These are phyloP conservation scores for Penicillium dipodomyicola DNA, from an alignment of 495 filamentous ascomycete genomes.

Conservation along the genomic window DNA sequence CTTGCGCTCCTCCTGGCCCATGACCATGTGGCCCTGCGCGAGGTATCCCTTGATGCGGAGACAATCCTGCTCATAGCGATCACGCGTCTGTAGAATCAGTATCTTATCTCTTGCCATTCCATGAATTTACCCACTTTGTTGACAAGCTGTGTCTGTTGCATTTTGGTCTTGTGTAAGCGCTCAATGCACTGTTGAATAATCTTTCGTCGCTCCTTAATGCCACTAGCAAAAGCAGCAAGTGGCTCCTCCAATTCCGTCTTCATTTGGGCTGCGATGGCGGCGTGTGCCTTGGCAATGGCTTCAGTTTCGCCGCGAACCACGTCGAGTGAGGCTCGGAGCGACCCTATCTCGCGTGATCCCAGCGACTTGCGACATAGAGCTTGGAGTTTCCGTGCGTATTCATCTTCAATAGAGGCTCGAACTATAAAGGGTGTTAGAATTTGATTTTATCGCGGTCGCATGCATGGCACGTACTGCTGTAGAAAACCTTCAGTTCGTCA, in stretches of 20 bases:
- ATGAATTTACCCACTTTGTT: conserved; percentile 68
- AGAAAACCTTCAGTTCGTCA: conserved; percentile 92
- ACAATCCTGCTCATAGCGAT: conserved; percentile 95
- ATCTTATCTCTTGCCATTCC: background rate
- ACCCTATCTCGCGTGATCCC: conserved; percentile 84
- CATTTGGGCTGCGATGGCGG: conserved; percentile 88
- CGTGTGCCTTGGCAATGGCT: conserved; percentile 88
- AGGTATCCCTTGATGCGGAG: conserved; percentile 98
- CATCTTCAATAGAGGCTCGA: conserved; percentile 91
- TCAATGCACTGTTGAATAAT: conserved; percentile 92
- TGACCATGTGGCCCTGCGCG: conserved; percentile 99
- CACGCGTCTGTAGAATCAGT: conserved; percentile 64
- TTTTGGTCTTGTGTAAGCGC: conserved; percentile 88
- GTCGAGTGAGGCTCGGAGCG: conserved; percentile 79
- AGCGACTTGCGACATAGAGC: conserved; percentile 84
- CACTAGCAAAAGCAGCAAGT: conserved; percentile 84
- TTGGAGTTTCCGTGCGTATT: conserved; percentile 90
- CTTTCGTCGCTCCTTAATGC: conserved; percentile 91
- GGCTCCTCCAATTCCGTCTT: conserved; percentile 97
- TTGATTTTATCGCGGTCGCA: background rate
- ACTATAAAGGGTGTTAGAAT: conserved; percentile 48
- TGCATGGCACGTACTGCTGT: conserved; percentile 57
- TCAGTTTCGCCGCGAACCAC: conserved; percentile 88
- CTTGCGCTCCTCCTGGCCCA: conserved; percentile 98
- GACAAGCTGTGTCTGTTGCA: conserved; percentile 82